Conservation (phyloP, 768 basidiomycete genomes). For the Multifurca ochricompacta region DNA sequence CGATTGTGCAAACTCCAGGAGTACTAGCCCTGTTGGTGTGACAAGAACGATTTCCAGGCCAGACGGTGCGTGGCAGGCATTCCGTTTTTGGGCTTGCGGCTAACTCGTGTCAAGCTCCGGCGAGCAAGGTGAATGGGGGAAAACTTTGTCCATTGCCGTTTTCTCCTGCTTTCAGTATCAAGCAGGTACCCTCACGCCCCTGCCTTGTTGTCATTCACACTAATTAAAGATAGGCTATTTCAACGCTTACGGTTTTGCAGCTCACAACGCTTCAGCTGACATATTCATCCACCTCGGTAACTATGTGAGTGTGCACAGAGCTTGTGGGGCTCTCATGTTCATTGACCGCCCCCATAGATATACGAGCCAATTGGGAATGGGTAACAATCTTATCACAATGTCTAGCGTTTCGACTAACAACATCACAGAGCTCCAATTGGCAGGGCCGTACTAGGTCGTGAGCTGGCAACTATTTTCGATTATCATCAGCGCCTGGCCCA, state of each 20-base stretch:
- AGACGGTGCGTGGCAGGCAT: slow-evolving; percentile 32
- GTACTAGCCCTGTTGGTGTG: slow-evolving; percentile 39
- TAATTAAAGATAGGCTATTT: slow-evolving; percentile 38
- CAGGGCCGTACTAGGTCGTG: slow-evolving; percentile 42
- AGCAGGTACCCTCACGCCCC: slow-evolving; percentile 33
- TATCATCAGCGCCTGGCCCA: slow-evolving; percentile 45
- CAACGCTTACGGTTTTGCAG: slow-evolving; percentile 52
- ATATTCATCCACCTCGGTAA: slow-evolving; percentile 53
- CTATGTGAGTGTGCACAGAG: slow-evolving; percentile 35
- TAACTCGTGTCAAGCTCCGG: slow-evolving; percentile 32
- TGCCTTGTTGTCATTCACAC: not conserved
- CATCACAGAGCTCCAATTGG: slow-evolving; percentile 38
- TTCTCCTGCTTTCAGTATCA: slow-evolving; percentile 54
- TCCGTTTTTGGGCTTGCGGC: not conserved
- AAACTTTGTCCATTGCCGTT: slow-evolving; percentile 45
- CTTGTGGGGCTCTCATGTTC: not conserved
- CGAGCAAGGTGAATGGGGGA: slow-evolving; percentile 41
- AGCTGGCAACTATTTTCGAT: slow-evolving; percentile 49
- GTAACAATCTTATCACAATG: slow-evolving; percentile 9
- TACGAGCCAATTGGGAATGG: slow-evolving; percentile 39
- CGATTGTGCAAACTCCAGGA: slow-evolving; percentile 42
- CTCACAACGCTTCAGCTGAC: slow-evolving; percentile 44
- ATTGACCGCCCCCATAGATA: slow-evolving; percentile 28
- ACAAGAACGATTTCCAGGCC: slow-evolving; percentile 45
- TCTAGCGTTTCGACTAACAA: not conserved